These are phyloP conservation scores for Plasmodium fragile DNA, from an alignment of 169 alveolate species.

Conservation along the genomic window DNA sequence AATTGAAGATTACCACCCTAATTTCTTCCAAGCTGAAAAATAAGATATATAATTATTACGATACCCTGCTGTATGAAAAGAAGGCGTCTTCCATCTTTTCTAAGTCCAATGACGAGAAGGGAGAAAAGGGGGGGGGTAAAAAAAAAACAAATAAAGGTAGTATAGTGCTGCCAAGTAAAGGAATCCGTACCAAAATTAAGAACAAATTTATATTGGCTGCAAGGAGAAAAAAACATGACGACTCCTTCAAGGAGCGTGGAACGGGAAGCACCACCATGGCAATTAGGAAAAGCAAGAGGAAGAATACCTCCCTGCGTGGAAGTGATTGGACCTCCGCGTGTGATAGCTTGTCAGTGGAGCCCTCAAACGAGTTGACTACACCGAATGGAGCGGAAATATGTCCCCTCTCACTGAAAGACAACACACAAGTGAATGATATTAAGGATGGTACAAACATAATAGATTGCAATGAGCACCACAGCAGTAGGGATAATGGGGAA, in stretches of 20 bases:
- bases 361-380: background rate
- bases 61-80: slow-evolving; percentile 2
- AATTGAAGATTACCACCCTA: slow-evolving; percentile 11
- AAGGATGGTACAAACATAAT: background rate
- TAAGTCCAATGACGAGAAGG: background rate
- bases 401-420: background rate
- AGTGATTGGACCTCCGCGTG: background rate
- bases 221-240: background rate
- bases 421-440: background rate
- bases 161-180: background rate
- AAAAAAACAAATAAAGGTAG: background rate
- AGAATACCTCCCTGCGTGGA: background rate
- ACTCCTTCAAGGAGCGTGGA: background rate
- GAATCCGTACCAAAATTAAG: background rate
- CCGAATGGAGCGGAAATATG: background rate
- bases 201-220: background rate
- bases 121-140: background rate
- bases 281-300: slow-evolving; percentile 4
- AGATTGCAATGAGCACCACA: background rate
- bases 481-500: background rate
- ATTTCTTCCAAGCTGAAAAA: slow-evolving; percentile 39
- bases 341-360: background rate
- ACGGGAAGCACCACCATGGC: background rate
- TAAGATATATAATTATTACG: slow-evolving; percentile 55
- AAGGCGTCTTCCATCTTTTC: background rate